Percentiles rank a stretch among this genome's conserved stretches.
Evolutionary conservation across 2,329 filamentous ascomycete species (phyloP).

Genomic region (Rutstroemia sp.): DNA sequence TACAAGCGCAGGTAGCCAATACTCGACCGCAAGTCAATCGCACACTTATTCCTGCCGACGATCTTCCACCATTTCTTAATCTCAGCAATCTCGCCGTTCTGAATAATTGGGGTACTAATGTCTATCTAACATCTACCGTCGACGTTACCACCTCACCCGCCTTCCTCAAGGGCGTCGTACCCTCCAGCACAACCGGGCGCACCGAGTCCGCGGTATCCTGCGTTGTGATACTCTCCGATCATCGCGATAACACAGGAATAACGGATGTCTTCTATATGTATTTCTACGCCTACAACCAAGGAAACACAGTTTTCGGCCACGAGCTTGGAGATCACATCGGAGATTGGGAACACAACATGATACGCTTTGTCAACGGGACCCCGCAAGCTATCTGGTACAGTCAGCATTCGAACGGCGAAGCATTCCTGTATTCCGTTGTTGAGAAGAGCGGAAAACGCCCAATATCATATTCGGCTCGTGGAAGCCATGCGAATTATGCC

Average conservation of each 20-base stretch:
- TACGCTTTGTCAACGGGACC: conserved; percentile 50
- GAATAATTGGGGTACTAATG: conserved; percentile 34
- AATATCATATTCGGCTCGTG: conserved; percentile 50
- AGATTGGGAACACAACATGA: conserved; percentile 62
- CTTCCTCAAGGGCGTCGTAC: conserved; percentile 46
- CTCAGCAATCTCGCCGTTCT: conserved; percentile 41
- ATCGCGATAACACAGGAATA: conserved; percentile 38
- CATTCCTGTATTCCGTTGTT: conserved; percentile 49
- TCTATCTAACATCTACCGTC: conserved; percentile 42
- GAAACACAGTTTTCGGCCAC: conserved; percentile 26
- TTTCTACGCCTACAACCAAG: conserved; percentile 31
- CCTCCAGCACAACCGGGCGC: conserved; percentile 39
- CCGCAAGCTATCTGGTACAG: conserved; percentile 54
- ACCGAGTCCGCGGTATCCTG: conserved; percentile 42
- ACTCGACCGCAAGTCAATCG: conserved; percentile 40
- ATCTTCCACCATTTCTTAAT: conserved; percentile 32
- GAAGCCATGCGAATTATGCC: conserved; percentile 59
- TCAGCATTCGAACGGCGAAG: conserved; percentile 55
- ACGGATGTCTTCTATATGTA: conserved; percentile 31
- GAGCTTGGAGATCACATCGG: conserved; percentile 46
- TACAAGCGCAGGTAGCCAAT: conserved; percentile 38
- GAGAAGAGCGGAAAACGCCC: conserved; percentile 48
- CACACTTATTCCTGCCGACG: conserved; percentile 30
- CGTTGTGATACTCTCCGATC: conserved; percentile 50
- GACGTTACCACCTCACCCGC: conserved; percentile 38